phyloP scores from a whole-genome alignment of 2,329 filamentous ascomycete genomes.

The Acrocalymma vagum region DNA sequence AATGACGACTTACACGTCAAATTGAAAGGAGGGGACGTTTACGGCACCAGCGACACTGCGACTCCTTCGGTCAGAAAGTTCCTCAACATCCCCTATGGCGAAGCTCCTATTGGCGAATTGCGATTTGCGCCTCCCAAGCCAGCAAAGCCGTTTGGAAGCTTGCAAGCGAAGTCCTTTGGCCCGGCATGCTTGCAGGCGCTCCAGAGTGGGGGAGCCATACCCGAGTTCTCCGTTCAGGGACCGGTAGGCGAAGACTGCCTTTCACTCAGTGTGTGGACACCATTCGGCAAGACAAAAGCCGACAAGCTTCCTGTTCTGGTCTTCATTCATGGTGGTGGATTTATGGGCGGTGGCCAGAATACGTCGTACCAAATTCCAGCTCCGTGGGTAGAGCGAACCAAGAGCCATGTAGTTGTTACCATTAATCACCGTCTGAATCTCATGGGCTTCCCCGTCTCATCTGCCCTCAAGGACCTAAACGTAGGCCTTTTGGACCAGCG shows the following conservation, averaged over 20 bases:
- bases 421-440: constrained; percentile 37
- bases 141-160: constrained; percentile 4
- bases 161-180: constrained; percentile 20
- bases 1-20: no score
- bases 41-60: no score
- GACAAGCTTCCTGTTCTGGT: constrained; percentile 51
- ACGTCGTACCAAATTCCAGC: constrained; percentile 40
- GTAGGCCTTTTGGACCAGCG: constrained; percentile 46
- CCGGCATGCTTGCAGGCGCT: constrained; percentile 21
- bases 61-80: constrained; percentile 38
- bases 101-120: constrained; percentile 28
- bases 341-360: constrained; percentile 51
- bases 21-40: no score
- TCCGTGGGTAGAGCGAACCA: constrained; percentile 28
- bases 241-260: constrained; percentile 52
- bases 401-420: constrained; percentile 39
- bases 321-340: constrained; percentile 57
- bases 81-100: constrained; percentile 33
- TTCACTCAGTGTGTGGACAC: constrained; percentile 54
- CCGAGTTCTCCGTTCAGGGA: constrained; percentile 15
- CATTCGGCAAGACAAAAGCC: constrained; percentile 33
- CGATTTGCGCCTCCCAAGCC: constrained; percentile 30
- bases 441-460: constrained; percentile 40
- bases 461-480: constrained; percentile 39
- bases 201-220: no score